These are phyloP conservation scores for Seminavis robusta DNA, from an alignment of 108 stramenopile genomes.

Conservation along the genomic window DNA sequence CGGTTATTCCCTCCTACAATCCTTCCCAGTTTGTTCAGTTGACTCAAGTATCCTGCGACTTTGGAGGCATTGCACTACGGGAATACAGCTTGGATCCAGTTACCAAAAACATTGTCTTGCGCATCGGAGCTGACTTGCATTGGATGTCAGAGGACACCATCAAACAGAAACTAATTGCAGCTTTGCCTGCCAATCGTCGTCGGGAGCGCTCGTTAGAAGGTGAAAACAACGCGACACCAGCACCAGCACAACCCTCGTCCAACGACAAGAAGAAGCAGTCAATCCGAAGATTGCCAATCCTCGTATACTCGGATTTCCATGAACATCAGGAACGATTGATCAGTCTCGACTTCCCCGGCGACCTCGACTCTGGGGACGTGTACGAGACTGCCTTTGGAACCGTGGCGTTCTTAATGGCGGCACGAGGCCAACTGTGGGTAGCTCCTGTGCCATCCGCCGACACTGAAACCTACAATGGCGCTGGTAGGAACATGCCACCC, in stretches of 20 bases:
- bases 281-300: conserved; percentile 39
- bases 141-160: conserved; percentile 22
- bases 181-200: not conserved
- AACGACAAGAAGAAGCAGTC: not conserved
- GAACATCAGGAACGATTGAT: conserved; percentile 57
- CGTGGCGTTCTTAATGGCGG: conserved; percentile 35
- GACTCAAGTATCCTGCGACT: conserved; percentile 54
- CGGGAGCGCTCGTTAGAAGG: not conserved
- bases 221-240: not conserved
- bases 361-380: conserved; percentile 36
- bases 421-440: conserved; percentile 63
- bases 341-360: conserved; percentile 20
- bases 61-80: conserved; percentile 45
- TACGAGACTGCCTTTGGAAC: conserved; percentile 45
- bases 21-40: conserved; percentile 26
- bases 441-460: conserved; percentile 34
- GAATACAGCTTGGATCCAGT: conserved; percentile 56
- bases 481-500: conserved; percentile 51
- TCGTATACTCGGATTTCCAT: conserved; percentile 66
- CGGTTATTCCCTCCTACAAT: too few relatives aligned
- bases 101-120: conserved; percentile 37
- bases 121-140: conserved; percentile 71
- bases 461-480: conserved; percentile 25
- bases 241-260: not conserved
- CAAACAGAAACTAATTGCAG: conserved; percentile 3